Evolutionary conservation across 2,329 filamentous ascomycete species (phyloP), one percentile per base, ranked within the genome.

Genomic region (Aspergillus thermomutatus): DNA sequence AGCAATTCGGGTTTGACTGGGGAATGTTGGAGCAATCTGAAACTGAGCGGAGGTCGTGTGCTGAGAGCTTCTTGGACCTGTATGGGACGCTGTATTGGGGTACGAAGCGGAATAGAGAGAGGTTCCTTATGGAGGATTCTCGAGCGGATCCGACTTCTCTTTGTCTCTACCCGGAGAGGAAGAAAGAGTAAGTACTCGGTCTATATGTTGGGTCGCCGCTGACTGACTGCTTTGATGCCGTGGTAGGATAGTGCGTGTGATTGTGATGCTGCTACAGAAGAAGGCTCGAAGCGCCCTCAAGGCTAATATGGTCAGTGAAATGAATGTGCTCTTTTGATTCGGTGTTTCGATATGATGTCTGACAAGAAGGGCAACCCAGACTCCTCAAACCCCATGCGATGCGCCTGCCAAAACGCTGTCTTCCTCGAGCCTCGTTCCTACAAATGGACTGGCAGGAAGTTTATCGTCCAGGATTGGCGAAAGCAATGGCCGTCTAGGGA

Each of bases 71-170:
- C 14, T 47, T 69, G 9, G 58, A 59, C 3, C 40, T 50, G 11
- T 55, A 59, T 17, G 66, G 65, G 6, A 52, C 28, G n/a, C 50
- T 52, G 37, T 67, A 66, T 23, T 68, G 67, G 67, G 65, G 66
- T 10, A 56, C 46, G 1, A 43, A 59, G 19, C 31, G 50, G 10
- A 64, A 57, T 26, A 56, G 62, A 9, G 40, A 52, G 21, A 61
- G 60, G 43, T 64, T 64, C 47, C 53, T 69, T 8, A 48, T 65
- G 25, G 17, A 56, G 17, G 67, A 62, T 14, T 60, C 60, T 19
- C 41, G 67, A 3, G n/a, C 54, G 0, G 51, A 59, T n/a, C 53
- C 59, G 9, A 27, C 53, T 17, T 48, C 41, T n/a, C 43, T 61
- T 31, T 63, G 60, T 53, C 41, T 49, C 2, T 68, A 61, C 49